Evolutionary conservation across 2,329 filamentous ascomycete genomes (phyloP).

Genomic region (Beauveria australis): DNA sequence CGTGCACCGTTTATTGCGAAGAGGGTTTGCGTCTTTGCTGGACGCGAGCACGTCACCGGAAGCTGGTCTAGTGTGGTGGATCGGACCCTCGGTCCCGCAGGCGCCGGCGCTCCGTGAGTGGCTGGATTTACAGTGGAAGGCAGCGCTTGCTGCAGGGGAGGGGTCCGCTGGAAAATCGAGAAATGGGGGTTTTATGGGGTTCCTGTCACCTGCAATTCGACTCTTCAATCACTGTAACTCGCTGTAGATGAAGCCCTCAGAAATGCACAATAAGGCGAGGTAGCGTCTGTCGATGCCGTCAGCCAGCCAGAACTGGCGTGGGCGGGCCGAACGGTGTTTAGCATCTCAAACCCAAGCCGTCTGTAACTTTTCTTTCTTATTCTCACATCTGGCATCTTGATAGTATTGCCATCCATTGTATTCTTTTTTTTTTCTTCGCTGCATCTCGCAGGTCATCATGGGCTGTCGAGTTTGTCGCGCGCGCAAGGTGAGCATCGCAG

Average conservation of each 20-base stretch:
- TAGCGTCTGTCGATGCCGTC: not conserved
- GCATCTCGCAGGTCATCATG: slow-evolving; percentile 19
- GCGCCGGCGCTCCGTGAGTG: slow-evolving; percentile 7
- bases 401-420: not conserved
- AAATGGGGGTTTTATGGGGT: not conserved
- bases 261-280: not conserved
- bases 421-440: not conserved
- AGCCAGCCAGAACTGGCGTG: not conserved
- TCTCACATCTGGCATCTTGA: not conserved
- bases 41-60: slow-evolving; percentile 11
- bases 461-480: slow-evolving; percentile 33
- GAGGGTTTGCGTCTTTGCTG: slow-evolving; percentile 7
- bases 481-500: slow-evolving; percentile 25
- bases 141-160: not conserved
- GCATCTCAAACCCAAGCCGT: not conserved
- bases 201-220: not conserved
- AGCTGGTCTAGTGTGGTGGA: slow-evolving; percentile 10
- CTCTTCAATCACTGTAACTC: not conserved
- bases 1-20: not conserved
- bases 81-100: slow-evolving; percentile 10
- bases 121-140: not conserved
- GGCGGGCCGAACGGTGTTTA: slow-evolving; percentile 2
- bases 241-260: not conserved
- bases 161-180: not conserved
- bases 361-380: not conserved